Evolutionary conservation across 2,329 filamentous ascomycete species (phyloP).

Genomic region (Hypocreales sp.): DNA sequence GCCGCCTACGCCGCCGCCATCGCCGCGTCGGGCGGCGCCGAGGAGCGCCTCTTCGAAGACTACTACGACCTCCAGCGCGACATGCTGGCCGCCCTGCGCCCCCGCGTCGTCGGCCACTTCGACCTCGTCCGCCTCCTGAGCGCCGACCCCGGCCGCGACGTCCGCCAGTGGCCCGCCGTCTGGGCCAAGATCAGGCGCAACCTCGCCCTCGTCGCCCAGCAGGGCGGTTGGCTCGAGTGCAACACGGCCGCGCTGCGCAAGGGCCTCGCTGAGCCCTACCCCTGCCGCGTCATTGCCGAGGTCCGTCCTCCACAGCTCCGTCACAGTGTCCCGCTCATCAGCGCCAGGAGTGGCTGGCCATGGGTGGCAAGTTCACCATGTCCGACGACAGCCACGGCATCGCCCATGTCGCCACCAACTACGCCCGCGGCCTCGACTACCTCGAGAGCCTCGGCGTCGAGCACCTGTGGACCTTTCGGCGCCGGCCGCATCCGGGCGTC

Average conservation of each 20-base stretch:
- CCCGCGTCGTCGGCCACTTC: slow-evolving; percentile 81
- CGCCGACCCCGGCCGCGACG: slow-evolving; percentile 46
- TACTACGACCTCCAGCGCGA: slow-evolving; percentile 82
- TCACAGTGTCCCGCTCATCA: neutral
- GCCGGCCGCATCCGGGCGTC: slow-evolving; percentile 15
- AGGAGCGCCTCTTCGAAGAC: slow-evolving; percentile 59
- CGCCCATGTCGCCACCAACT: slow-evolving; percentile 78
- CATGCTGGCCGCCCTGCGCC: slow-evolving; percentile 60
- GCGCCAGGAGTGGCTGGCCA: slow-evolving; percentile 50
- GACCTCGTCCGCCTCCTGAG: slow-evolving; percentile 78
- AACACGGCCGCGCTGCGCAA: slow-evolving; percentile 82
- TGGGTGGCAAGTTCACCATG: slow-evolving; percentile 72
- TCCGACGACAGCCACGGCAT: slow-evolving; percentile 91
- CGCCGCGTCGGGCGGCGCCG: slow-evolving; percentile 27
- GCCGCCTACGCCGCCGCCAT: slow-evolving; percentile 41
- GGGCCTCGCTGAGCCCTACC: slow-evolving; percentile 83
- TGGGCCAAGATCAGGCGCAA: slow-evolving; percentile 67
- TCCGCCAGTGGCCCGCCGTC: slow-evolving; percentile 43
- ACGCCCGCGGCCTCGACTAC: slow-evolving; percentile 53
- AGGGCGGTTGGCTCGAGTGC: slow-evolving; percentile 75
- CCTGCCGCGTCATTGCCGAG: slow-evolving; percentile 61
- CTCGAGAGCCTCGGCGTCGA: slow-evolving; percentile 49
- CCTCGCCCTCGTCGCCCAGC: slow-evolving; percentile 50
- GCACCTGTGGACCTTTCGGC: slow-evolving; percentile 42
- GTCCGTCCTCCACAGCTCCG: slow-evolving; percentile 23